Conservation (phyloP, 139 green algal genomes). For the Pleodorina starrii region DNA sequence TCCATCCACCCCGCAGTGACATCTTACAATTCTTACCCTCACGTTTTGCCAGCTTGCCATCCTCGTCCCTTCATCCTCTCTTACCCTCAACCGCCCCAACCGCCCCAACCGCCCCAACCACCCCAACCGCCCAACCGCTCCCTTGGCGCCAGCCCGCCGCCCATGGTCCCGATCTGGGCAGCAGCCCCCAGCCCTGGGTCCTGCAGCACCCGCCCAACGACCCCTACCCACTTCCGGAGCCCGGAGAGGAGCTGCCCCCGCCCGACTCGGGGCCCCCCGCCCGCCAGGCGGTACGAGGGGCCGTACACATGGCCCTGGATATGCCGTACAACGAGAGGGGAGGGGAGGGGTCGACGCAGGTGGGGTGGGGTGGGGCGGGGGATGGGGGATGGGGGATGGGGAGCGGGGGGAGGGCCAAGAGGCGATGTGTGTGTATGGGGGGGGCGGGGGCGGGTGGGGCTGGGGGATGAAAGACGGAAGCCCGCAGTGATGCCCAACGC, state of each 20-base stretch:
- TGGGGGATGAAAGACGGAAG: too few species aligned
- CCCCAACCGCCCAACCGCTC: too few species aligned
- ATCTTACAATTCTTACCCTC: too few species aligned
- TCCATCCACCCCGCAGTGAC: too few species aligned
- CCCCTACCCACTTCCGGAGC: background rate
- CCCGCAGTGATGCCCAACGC: too few species aligned
- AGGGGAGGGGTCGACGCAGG: too few species aligned
- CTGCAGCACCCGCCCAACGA: background rate
- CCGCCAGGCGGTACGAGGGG: background rate
- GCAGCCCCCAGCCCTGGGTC: background rate
- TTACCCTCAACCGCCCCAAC: too few species aligned
- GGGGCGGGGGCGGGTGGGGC: background rate
- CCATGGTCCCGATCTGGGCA: constrained; percentile 10
- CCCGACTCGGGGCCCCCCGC: background rate
- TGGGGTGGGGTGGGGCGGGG: background rate
- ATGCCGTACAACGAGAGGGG: too few species aligned
- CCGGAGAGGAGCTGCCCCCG: background rate
- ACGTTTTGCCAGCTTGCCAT: too few species aligned
- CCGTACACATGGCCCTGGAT: background rate
- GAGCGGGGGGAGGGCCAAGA: background rate
- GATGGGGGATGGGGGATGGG: background rate
- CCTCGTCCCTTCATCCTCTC: too few species aligned
- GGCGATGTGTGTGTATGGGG: background rate
- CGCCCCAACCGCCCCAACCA: too few species aligned
- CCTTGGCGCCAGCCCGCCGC: background rate